Base-by-base conservation (phyloP, 495 filamentous ascomycete genomes). In the Podospora fimiseda region DNA sequence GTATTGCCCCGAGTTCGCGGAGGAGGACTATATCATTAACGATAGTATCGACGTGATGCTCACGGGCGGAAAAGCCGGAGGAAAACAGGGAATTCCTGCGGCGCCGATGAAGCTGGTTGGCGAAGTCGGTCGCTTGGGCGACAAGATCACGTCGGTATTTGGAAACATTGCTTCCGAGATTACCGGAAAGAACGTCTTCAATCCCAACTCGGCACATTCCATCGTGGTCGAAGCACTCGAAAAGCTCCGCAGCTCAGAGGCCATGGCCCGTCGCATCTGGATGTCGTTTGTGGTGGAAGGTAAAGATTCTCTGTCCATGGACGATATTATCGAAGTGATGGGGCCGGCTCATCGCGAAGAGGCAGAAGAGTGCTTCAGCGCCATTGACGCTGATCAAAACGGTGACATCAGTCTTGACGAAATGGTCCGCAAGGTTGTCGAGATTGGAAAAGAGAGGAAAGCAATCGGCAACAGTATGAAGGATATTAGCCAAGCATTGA, bases 261-360 rank as follows among this genome's bases (percentile, higher is more conserved):
- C 92, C 21, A 71, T 98, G 54, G 93, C 90, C 5, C 85, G 82
- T 56, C 84, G 93, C 65, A 82, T 98, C 53, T 98, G 93, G 93
- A 95, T 96, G 89, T 95, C 90, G 2, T 96, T 96, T 64, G 93
- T 96, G 9, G 81, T 90, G 14, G 91, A 96, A 67, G 92, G 88
- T 42, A 82, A 83, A 39, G 86, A 95, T 38, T 72, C 86, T 6
- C 74, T 98, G 22, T 90, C 77, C 55, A 65, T 76, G 22, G 89
- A 95, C 7, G 93, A 98, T 62, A 75, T 98, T 43, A 52, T 82
- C 9, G 93, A 97, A 63, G 91, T 96, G 8, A 82, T 98, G 50
- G 93, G 93, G 2, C 69, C 75, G 1, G 79, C 81, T 5, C 80
- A 85, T 48, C 75, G 80, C 40, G 71, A 74, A 0, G 87, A 93